Evolutionary conservation across 2,329 filamentous ascomycete genomes (phyloP).

Genomic region (Byssochlamys sp.): DNA sequence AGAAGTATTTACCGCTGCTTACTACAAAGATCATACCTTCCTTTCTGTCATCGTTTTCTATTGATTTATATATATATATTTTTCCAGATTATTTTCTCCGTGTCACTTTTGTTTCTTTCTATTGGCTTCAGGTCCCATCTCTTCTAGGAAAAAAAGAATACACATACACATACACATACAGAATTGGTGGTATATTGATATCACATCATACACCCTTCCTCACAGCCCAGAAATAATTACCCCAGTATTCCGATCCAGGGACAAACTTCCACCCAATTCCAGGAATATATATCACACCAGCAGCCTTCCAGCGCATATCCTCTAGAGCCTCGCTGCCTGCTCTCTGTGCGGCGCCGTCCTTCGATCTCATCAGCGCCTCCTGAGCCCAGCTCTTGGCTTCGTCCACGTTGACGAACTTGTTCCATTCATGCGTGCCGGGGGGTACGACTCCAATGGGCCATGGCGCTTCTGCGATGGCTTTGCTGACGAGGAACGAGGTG

Average conservation of each 20-base stretch:
- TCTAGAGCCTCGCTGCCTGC: conserved; percentile 19
- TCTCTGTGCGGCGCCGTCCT: conserved; percentile 14
- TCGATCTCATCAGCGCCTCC: conserved; percentile 43
- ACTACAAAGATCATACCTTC: too few relatives aligned
- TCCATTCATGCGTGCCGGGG: conserved; percentile 88
- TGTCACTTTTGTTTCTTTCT: too few relatives aligned
- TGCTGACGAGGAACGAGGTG: conserved; percentile 84
- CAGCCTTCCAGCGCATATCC: conserved; percentile 51
- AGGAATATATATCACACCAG: conserved; percentile 84
- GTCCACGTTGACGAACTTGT: conserved; percentile 81
- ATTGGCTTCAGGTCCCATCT: too few relatives aligned
- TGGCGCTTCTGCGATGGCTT: conserved; percentile 75
- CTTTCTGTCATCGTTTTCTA: too few relatives aligned
- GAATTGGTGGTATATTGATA: background rate
- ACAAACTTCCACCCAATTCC: conserved; percentile 84
- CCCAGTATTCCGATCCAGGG: conserved; percentile 67
- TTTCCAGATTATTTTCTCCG: too few relatives aligned
- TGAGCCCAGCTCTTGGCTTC: conserved; percentile 47
- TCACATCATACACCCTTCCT: conserved; percentile 40
- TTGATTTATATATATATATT: too few relatives aligned
- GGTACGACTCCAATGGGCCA: conserved; percentile 68
- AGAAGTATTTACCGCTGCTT: too few relatives aligned
- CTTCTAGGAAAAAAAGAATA: background rate
- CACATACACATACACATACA: background rate
- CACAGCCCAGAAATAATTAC: conserved; percentile 94